Evolutionary conservation across 78 protist genomes (phyloP).

Genomic region (Protostelium mycophagum): DNA sequence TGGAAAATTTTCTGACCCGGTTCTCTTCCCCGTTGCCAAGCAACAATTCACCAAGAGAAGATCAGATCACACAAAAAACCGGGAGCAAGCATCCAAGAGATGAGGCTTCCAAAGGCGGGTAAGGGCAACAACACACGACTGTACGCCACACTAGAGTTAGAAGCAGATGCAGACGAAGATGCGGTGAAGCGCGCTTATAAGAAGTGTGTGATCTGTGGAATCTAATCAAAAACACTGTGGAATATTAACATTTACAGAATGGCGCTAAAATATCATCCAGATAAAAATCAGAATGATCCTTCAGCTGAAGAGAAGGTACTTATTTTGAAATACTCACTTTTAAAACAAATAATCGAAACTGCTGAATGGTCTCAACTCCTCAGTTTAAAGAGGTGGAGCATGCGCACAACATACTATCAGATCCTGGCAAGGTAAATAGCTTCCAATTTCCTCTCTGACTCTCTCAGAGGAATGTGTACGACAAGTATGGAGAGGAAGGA

Average conservation of each 20-base stretch:
- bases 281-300: not conserved
- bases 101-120: not conserved
- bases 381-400: not conserved
- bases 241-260: not conserved
- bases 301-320: not conserved
- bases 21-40: no score
- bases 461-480: not conserved
- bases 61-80: no score
- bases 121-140: not conserved
- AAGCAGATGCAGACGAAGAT: not conserved
- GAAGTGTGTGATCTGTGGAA: not conserved
- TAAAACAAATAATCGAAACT: no score
- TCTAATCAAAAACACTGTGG: not conserved
- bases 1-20: no score
- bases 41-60: no score
- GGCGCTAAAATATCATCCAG: not conserved
- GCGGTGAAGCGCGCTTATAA: not conserved
- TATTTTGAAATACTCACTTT: no score
- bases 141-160: not conserved
- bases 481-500: not conserved
- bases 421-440: not conserved
- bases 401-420: not conserved
- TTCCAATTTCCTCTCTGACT: not conserved
- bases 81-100: no score
- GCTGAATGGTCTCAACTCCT: not conserved